Percentiles rank a stretch among this genome's conserved stretches.
Conservation (phyloP, 2,329 filamentous ascomycete species). For the Didymella keratinophila region DNA sequence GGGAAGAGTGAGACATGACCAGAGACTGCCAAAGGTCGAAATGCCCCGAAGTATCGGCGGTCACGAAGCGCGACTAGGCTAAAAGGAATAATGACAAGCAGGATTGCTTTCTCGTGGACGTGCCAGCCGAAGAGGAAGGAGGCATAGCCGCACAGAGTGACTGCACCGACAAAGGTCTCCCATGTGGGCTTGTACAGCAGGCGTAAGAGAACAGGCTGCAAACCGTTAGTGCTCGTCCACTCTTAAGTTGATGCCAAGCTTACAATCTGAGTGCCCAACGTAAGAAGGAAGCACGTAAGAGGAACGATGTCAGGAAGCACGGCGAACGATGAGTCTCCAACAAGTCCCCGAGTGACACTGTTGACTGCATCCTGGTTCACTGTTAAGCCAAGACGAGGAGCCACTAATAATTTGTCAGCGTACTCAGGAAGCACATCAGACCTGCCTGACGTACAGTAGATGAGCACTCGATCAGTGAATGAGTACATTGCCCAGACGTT, state of each 20-base stretch:
- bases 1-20: slow-evolving; percentile 97
- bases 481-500: slow-evolving; percentile 98
- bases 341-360: slow-evolving; percentile 90
- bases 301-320: slow-evolving; percentile 88
- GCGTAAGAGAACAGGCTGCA: slow-evolving; percentile 69
- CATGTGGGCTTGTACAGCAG: slow-evolving; percentile 82
- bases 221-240: slow-evolving; percentile 16
- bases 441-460: slow-evolving; percentile 68
- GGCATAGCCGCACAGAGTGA: slow-evolving; percentile 93
- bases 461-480: slow-evolving; percentile 83
- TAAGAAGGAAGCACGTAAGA: slow-evolving; percentile 79
- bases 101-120: slow-evolving; percentile 95
- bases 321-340: slow-evolving; percentile 93
- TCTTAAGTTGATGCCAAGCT: slow-evolving; percentile 28
- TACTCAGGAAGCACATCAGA: neutral
- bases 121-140: slow-evolving; percentile 99
- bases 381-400: slow-evolving; percentile 77
- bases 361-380: slow-evolving; percentile 78
- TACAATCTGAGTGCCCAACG: slow-evolving; percentile 79
- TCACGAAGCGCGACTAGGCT: slow-evolving; percentile 90
- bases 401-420: slow-evolving; percentile 63
- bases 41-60: slow-evolving; percentile 87
- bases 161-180: slow-evolving; percentile 87
- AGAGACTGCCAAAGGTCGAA: slow-evolving; percentile 88
- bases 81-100: slow-evolving; percentile 94